Evolutionary conservation across 352 stramenopile genomes (phyloP), one percentile per base, ranked within the genome.

Genomic region (Pythium vanterpoolii): DNA sequence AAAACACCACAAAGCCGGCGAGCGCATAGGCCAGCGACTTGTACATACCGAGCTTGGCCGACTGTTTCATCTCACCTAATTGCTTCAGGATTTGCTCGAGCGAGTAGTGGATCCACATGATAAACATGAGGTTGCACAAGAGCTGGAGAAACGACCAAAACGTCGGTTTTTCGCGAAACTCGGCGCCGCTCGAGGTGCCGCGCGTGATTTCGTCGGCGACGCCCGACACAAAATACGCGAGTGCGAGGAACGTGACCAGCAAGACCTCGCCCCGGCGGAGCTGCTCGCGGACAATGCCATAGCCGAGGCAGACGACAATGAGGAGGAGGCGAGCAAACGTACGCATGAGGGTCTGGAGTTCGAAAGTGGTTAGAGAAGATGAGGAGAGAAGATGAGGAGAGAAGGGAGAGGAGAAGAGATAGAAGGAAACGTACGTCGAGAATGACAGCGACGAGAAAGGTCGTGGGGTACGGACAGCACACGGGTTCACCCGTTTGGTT

Each of bases 31-130:
- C 83, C 49, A 96, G 68, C 60, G 77, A 83, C 56, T 79, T 77
- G 71, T 96, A 97, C 87, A 97, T 96, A 57, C 69, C 74, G 3
- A 93, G 73, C 76, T 97, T 97, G 39, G 87, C 87, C 56, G 87
- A 94, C 63, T 97, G 88, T 63, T 96, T 96, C 64, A 93, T 77
- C 42, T 95, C 86, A 19, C 57, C 64, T 23, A 97, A 68, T 26
- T 86, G 63, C 59, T 87, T 86, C 21, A 96, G 64, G 57, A 95
- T 96, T 30, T 69, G 79, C 64, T 94, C 82, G 49, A 96, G 80
- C 27, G 85, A 87, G 48, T 79, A 79, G 66, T 96, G 89, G 60
- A 96, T 96, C 88, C 88, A 96, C 70, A 95, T 87, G 56, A 96
- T 90, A 59, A 96, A 96, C 40, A 77, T 62, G 19, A 96, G 73